Evolutionary conservation across 768 basidiomycete species (phyloP).

Genomic region (Phaeolepiota aurea): DNA sequence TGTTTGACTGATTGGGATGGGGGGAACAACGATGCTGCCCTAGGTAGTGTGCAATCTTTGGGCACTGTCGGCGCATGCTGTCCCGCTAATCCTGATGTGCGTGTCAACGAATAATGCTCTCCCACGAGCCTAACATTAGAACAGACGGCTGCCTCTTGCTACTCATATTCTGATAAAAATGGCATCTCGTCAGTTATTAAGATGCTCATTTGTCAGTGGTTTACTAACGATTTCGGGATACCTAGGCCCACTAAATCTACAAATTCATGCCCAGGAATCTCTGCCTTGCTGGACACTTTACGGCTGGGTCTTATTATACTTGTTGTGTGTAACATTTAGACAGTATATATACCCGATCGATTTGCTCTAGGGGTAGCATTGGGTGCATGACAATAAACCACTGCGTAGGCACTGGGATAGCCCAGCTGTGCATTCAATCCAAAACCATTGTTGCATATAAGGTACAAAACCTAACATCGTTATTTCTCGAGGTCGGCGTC

Average conservation of each 20-base stretch:
- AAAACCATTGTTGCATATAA: too few relatives aligned
- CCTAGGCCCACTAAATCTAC: background rate
- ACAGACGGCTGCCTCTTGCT: constrained; percentile 48
- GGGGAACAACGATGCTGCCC: constrained; percentile 42
- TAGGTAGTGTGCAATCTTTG: constrained; percentile 52
- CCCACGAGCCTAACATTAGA: background rate
- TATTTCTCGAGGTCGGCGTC: constrained; percentile 47
- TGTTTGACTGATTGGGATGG: constrained; percentile 64
- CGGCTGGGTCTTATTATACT: background rate
- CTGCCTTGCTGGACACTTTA: background rate
- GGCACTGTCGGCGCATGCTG: constrained; percentile 61
- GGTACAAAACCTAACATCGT: constrained; percentile 11
- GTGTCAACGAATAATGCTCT: constrained; percentile 7
- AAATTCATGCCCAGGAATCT: constrained; percentile 28
- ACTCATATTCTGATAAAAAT: constrained; percentile 63
- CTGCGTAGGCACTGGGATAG: too few relatives aligned
- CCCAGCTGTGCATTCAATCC: too few relatives aligned
- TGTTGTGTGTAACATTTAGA: background rate
- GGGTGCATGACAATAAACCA: too few relatives aligned
- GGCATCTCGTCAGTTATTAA: constrained; percentile 67
- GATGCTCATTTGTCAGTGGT: too few relatives aligned
- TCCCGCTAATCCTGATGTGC: constrained; percentile 57
- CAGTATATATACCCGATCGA: too few relatives aligned
- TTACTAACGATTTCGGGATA: too few relatives aligned
- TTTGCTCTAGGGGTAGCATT: too few relatives aligned